Evolutionary conservation across 108 stramenopile genomes (phyloP).

Genomic region (Skeletonema menzelii): DNA sequence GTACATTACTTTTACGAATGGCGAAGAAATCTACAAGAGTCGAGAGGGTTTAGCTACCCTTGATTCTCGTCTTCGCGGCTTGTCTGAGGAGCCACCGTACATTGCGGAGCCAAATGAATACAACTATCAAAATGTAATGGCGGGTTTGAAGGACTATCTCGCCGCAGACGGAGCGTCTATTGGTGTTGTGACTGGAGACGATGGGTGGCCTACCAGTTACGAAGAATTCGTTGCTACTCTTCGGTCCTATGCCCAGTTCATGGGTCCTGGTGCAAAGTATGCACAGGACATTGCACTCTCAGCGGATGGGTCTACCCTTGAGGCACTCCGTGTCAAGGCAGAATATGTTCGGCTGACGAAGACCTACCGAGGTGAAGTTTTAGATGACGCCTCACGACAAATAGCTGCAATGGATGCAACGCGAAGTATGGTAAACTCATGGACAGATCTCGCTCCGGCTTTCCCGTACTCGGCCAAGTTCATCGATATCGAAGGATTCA

Average conservation of each 20-base stretch:
- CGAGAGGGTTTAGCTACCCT: conserved; percentile 48
- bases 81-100: conserved; percentile 51
- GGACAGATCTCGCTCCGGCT: conserved; percentile 43
- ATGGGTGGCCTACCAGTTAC: conserved; percentile 57
- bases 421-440: conserved; percentile 46
- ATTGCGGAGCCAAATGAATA: conserved; percentile 57
- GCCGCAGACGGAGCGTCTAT: conserved; percentile 7
- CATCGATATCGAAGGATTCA: conserved; percentile 65
- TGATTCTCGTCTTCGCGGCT: conserved; percentile 43
- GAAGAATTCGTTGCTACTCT: conserved; percentile 50
- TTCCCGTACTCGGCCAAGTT: conserved; percentile 52
- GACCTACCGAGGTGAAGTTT: conserved; percentile 33
- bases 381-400: conserved; percentile 63
- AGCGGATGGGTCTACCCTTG: conserved; percentile 24
- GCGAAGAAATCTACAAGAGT: conserved; percentile 46
- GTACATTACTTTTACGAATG: conserved; percentile 48
- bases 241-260: conserved; percentile 20
- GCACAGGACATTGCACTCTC: conserved; percentile 49
- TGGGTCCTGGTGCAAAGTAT: conserved; percentile 49
- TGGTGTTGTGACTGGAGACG: conserved; percentile 47
- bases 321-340: conserved; percentile 47
- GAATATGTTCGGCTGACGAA: conserved; percentile 59
- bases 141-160: conserved; percentile 46
- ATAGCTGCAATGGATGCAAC: conserved; percentile 73
- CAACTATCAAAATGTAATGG: conserved; percentile 61